A percentile compares a stretch with the other conserved stretches of the same genome.
phyloP scores from a whole-genome alignment of 202 grass and related monocot species.

The Saccharum hybrid region DNA sequence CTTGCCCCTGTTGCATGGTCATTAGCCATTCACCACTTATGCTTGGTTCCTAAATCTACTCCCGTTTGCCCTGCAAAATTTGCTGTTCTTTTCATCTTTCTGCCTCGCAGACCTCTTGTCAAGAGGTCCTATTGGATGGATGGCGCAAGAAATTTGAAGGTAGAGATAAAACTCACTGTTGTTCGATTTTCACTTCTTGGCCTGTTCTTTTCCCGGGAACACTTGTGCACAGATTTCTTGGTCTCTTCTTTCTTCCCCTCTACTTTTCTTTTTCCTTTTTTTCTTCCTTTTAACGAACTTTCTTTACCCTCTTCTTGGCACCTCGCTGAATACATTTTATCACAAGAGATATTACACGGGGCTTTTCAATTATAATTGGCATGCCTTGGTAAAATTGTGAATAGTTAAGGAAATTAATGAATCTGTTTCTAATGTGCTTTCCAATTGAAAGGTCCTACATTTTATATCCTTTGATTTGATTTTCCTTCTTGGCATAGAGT shows the following conservation, averaged over 20 bases:
- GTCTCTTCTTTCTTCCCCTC: background rate
- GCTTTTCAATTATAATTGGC: background rate
- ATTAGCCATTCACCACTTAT: slow-evolving; percentile 34
- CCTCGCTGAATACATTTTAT: slow-evolving; percentile 9
- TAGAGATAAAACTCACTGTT: slow-evolving; percentile 19
- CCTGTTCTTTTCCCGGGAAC: background rate
- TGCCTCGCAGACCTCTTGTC: slow-evolving; percentile 12
- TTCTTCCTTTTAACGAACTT: background rate
- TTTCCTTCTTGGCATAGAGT: slow-evolving; percentile 20
- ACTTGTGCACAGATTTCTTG: background rate
- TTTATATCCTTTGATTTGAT: background rate
- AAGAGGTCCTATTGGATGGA: slow-evolving; percentile 27
- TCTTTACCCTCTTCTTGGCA: background rate
- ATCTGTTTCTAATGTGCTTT: background rate
- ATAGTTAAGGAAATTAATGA: background rate
- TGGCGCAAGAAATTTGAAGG: slow-evolving; percentile 28
- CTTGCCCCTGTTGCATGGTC: slow-evolving; percentile 16
- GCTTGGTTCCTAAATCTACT: slow-evolving; percentile 39
- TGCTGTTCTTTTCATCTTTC: slow-evolving; percentile 1
- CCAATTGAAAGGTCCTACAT: slow-evolving; percentile 22
- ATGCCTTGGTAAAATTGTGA: background rate
- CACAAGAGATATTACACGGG: background rate
- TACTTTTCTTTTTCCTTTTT: background rate
- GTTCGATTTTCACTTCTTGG: slow-evolving; percentile 6
- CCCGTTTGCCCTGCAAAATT: slow-evolving; percentile 9